Conservation (phyloP, 2,329 filamentous ascomycete species). For the Fusarium sp. region DNA sequence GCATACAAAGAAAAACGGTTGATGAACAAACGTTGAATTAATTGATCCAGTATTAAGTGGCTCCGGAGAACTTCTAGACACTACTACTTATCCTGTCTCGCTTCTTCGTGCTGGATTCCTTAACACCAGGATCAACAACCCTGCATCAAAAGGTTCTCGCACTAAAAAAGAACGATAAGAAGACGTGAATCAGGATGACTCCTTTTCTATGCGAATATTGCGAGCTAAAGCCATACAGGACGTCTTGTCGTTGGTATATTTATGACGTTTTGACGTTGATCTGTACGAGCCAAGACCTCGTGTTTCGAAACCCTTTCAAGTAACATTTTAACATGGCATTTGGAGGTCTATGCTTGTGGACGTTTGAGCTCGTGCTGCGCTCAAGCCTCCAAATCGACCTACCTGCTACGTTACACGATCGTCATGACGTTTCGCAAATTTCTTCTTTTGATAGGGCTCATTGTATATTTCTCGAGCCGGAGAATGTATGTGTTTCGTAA, state of each 20-base stretch:
- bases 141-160: not conserved
- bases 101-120: not conserved
- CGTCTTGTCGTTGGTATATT: not conserved
- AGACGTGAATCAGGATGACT: not conserved
- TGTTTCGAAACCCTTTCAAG: not conserved
- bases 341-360: not conserved
- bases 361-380: accelerated
- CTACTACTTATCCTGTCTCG: not conserved
- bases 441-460: not conserved
- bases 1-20: not conserved
- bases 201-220: not conserved
- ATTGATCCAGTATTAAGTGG: not conserved
- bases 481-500: conserved; percentile 25
- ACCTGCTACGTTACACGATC: not conserved
- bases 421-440: not conserved
- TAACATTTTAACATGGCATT: not conserved
- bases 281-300: not conserved
- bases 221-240: not conserved
- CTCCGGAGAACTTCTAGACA: not conserved
- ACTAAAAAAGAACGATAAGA: not conserved
- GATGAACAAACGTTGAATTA: not conserved
- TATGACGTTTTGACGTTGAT: not conserved
- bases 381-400: not conserved
- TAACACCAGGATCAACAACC: not conserved
- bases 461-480: not conserved